Conservation (phyloP, 768 basidiomycete genomes). For the Naganishia friedmannii region DNA sequence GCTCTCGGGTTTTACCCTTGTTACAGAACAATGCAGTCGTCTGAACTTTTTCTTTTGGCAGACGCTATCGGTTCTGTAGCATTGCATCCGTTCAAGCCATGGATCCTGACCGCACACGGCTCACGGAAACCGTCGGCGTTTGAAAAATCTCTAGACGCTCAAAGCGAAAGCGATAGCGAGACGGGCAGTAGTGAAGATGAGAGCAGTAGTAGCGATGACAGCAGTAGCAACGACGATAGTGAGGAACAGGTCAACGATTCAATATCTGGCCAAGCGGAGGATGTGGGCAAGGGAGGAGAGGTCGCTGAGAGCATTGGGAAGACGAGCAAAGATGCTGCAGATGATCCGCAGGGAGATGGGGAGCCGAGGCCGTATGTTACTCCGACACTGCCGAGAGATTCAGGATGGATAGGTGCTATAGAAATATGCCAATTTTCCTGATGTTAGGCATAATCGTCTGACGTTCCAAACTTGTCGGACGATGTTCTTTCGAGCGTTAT, state of each 20-base stretch:
- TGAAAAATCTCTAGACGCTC: not conserved
- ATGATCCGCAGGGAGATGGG: not conserved
- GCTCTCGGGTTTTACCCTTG: not conserved
- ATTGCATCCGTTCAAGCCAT: constrained; percentile 66
- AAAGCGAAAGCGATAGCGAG: not conserved
- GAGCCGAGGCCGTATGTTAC: not conserved
- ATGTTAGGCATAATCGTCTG: not conserved
- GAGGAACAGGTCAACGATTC: not conserved
- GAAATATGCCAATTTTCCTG: not conserved
- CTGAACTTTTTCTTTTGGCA: constrained; percentile 41
- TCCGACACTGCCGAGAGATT: not conserved
- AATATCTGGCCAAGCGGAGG: not conserved
- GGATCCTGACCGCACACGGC: constrained; percentile 68
- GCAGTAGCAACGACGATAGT: constrained; percentile 14
- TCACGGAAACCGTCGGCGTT: constrained; percentile 53
- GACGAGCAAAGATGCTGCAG: not conserved
- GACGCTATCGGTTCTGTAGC: constrained; percentile 71
- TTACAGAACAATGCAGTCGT: not conserved
- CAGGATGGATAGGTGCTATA: not conserved
- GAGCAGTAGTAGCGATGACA: constrained; percentile 11
- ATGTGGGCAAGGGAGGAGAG: not conserved
- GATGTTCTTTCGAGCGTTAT: too few species aligned
- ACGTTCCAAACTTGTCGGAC: too few species aligned
- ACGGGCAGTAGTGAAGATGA: constrained; percentile 2
- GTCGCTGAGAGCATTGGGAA: not conserved